A percentile compares a stretch with the other conserved stretches of the same genome.
These are phyloP conservation scores for Jacaranda mimosifolia DNA, from an alignment of 257 asterid species.

Conservation along the genomic window DNA sequence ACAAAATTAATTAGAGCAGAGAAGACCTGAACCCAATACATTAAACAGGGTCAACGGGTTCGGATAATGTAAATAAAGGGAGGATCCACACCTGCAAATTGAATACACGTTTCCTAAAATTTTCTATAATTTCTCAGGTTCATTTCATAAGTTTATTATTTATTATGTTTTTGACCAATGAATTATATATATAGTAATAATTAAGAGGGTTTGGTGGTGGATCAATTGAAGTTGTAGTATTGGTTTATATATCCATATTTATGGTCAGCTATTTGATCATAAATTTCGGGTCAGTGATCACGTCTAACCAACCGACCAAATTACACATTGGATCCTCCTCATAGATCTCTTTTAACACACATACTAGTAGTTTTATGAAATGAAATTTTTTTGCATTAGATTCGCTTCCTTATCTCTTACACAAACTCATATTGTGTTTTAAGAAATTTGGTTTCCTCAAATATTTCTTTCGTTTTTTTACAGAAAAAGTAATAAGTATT, in stretches of 20 bases:
- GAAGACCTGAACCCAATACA: constrained; percentile 30
- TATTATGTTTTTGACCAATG: not conserved
- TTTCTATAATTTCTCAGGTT: not conserved
- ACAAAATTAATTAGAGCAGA: constrained; percentile 35
- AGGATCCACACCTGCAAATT: constrained; percentile 25
- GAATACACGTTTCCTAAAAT: constrained; percentile 19
- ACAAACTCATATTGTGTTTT: not conserved
- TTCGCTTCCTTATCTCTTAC: not conserved
- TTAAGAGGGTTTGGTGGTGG: constrained; percentile 19
- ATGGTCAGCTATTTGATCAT: constrained; percentile 28
- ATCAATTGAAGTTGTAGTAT: constrained; percentile 15
- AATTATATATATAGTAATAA: not conserved
- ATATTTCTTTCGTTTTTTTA: not conserved
- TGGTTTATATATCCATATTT: not conserved
- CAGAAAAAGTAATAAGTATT: no score
- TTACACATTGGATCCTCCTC: not conserved
- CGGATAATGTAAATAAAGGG: constrained; percentile 20
- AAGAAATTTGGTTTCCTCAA: not conserved
- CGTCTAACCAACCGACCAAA: constrained; percentile 46
- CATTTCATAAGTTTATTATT: constrained; percentile 7
- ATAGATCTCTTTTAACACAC: constrained; percentile 18
- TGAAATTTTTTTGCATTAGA: not conserved
- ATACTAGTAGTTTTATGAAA: not conserved
- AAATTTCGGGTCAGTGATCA: constrained; percentile 19
- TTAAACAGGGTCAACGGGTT: constrained; percentile 39